Percentiles rank a stretch among this genome's conserved stretches.
These are phyloP conservation scores for Auricularia sp. DNA, from an alignment of 768 basidiomycete genomes.

Conservation along the genomic window DNA sequence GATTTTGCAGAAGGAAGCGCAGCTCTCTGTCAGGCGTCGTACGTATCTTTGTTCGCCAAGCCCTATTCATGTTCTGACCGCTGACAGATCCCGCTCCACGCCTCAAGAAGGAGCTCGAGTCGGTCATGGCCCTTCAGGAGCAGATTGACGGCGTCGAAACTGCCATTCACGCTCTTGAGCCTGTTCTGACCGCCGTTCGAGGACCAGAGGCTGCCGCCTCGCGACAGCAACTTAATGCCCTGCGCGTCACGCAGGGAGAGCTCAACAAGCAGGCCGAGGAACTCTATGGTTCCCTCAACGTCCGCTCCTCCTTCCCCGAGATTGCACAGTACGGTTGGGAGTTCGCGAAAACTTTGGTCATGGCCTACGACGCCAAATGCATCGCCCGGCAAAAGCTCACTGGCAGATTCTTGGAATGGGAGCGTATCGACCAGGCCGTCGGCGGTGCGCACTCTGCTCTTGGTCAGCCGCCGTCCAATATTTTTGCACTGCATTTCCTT, in stretches of 20 bases:
- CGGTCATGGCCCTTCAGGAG: too few relatives aligned
- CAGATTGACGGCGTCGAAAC: not conserved
- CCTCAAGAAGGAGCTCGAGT: too few relatives aligned
- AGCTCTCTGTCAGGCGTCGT: not conserved
- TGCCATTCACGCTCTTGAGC: not conserved
- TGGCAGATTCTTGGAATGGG: not conserved
- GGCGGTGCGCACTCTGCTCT: not conserved
- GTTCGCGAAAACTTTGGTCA: not conserved
- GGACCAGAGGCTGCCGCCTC: not conserved
- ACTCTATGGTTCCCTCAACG: not conserved
- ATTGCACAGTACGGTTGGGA: not conserved
- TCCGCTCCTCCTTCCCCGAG: not conserved
- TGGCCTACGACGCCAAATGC: not conserved
- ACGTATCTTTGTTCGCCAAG: not conserved
- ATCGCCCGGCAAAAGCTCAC: not conserved
- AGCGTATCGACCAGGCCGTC: not conserved
- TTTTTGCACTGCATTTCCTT: not conserved
- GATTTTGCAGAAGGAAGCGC: not conserved
- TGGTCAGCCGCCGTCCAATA: not conserved
- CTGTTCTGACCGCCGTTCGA: not conserved
- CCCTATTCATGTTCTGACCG: too few relatives aligned
- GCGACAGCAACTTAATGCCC: not conserved
- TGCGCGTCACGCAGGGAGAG: not conserved
- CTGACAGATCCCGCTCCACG: too few relatives aligned
- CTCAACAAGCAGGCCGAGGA: not conserved